These are phyloP conservation scores for Trichoderma sp. DNA, from an alignment of 2,329 filamentous ascomycete genomes.

Conservation along the genomic window DNA sequence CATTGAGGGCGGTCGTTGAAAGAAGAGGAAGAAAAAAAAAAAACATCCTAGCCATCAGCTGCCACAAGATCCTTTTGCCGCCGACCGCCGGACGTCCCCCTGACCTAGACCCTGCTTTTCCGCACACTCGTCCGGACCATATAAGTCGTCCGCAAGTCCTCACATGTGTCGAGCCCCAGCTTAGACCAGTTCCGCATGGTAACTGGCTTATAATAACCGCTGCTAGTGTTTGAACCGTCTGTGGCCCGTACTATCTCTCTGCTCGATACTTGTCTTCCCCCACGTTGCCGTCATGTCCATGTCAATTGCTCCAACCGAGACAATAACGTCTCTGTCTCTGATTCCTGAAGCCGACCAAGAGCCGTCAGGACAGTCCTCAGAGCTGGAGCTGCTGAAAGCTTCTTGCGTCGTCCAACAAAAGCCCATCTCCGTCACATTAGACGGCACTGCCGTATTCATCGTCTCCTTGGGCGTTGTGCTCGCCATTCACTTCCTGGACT, in stretches of 20 bases:
- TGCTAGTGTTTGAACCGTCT: not conserved
- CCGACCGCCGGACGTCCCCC: conserved; percentile 19
- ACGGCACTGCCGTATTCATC: conserved; percentile 47
- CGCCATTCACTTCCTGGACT: conserved; percentile 50
- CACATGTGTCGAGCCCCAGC: not conserved
- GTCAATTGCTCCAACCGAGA: conserved; percentile 29
- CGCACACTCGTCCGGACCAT: not conserved
- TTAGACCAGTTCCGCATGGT: not conserved
- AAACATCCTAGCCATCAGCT: not conserved
- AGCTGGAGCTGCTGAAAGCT: not conserved
- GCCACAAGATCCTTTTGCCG: not conserved
- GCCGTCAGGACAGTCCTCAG: not conserved
- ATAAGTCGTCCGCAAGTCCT: not conserved
- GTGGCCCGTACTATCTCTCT: not conserved
- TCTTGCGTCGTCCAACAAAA: conserved; percentile 41
- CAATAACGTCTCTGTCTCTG: conserved; percentile 23
- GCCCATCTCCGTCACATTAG: conserved; percentile 52
- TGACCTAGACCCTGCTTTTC: conserved; percentile 6
- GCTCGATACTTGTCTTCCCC: not conserved
- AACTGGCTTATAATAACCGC: not conserved
- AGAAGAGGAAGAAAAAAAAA: too few relatives aligned
- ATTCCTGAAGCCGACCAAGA: conserved; percentile 23
- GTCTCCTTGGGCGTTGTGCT: conserved; percentile 46
- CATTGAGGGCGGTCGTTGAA: not conserved
- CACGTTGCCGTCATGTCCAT: conserved; percentile 26